phyloP scores from a whole-genome alignment of 2,329 filamentous ascomycete genomes.

The Fusarium tuaranense region DNA sequence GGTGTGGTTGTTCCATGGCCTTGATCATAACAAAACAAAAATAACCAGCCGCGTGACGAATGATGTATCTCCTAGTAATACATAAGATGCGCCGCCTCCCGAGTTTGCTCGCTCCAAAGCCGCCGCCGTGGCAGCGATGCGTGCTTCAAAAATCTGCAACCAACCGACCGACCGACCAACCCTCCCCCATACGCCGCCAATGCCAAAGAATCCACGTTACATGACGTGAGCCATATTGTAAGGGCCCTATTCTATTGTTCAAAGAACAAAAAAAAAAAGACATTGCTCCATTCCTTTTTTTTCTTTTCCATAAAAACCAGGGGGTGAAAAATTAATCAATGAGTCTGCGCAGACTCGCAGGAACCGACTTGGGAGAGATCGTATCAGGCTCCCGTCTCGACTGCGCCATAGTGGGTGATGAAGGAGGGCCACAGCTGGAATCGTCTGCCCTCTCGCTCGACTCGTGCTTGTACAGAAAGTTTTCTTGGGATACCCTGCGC shows the following conservation, averaged over 20 bases:
- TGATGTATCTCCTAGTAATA: slow-evolving; percentile 13
- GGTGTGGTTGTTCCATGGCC: slow-evolving; percentile 19
- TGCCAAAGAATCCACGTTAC: slow-evolving; percentile 25
- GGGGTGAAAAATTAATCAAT: slow-evolving; percentile 44
- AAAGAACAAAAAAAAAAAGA: neutral
- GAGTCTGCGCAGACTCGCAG: slow-evolving; percentile 54
- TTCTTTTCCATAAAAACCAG: neutral
- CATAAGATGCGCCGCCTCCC: slow-evolving; percentile 20
- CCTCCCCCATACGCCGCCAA: slow-evolving; percentile 28
- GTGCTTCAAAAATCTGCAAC: slow-evolving; percentile 17
- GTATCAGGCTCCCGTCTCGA: slow-evolving; percentile 47
- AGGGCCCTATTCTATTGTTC: slow-evolving; percentile 6
- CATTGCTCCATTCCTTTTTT: neutral
- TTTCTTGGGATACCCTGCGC: slow-evolving; percentile 29
- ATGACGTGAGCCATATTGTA: slow-evolving; percentile 15
- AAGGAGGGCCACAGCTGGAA: slow-evolving; percentile 17
- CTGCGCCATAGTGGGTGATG: slow-evolving; percentile 33
- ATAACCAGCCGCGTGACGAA: slow-evolving; percentile 12
- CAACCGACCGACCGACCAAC: slow-evolving; percentile 9
- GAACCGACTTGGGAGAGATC: slow-evolving; percentile 58
- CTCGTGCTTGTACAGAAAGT: slow-evolving; percentile 26
- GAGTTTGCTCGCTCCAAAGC: slow-evolving; percentile 1
- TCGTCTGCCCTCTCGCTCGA: slow-evolving; percentile 22
- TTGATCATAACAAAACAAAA: slow-evolving; percentile 1
- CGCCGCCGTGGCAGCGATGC: slow-evolving; percentile 7